A percentile compares a stretch with the other conserved stretches of the same genome.
Evolutionary conservation across 306 rosid species (phyloP).

Genomic region (Hippophae gyantsensis): DNA sequence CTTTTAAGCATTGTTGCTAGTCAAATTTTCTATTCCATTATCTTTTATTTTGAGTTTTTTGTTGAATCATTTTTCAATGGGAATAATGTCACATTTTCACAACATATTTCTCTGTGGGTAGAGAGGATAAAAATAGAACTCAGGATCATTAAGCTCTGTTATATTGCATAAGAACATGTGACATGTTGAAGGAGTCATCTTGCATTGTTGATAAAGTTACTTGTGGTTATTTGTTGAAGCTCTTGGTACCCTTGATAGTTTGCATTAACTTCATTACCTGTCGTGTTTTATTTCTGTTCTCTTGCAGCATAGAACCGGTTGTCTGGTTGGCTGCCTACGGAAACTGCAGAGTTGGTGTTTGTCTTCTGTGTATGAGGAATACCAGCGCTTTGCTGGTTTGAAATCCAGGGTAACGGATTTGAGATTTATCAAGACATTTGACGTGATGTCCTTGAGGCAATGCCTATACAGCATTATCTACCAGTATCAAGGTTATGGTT

Average conservation of each 20-base stretch:
- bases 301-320: slow-evolving; percentile 85
- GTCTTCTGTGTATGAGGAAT: slow-evolving; percentile 79
- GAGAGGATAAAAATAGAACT: background rate
- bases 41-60: too few relatives aligned
- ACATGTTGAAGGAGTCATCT: background rate
- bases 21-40: background rate
- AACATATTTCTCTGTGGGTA: too few relatives aligned
- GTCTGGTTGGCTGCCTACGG: slow-evolving; percentile 83
- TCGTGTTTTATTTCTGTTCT: background rate
- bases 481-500: slow-evolving; percentile 82
- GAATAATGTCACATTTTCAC: too few relatives aligned
- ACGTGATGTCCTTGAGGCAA: slow-evolving; percentile 48
- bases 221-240: background rate
- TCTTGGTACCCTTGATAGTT: background rate
- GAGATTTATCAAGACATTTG: slow-evolving; percentile 62
- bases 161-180: background rate
- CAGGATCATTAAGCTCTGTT: background rate
- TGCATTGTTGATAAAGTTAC: background rate
- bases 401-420: slow-evolving; percentile 62
- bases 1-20: background rate
- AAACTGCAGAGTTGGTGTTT: slow-evolving; percentile 93
- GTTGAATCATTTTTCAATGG: too few relatives aligned
- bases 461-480: slow-evolving; percentile 88
- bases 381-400: slow-evolving; percentile 60
- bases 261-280: background rate